Conservation (phyloP, 2,329 filamentous ascomycete genomes). For the Lachnellula subtilissima region DNA sequence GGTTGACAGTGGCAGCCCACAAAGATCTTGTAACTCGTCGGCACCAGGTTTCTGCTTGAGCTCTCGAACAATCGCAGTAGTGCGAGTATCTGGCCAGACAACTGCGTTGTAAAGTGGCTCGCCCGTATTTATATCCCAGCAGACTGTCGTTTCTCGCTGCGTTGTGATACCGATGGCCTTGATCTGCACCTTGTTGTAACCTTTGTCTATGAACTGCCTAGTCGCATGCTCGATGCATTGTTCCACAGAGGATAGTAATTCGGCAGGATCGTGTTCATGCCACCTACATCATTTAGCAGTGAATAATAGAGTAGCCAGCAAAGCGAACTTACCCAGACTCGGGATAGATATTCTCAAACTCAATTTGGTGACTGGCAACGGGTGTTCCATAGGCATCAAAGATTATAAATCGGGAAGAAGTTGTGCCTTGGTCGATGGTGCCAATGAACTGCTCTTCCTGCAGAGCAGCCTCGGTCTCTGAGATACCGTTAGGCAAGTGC, state of each 20-base stretch:
- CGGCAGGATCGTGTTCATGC: constrained; percentile 79
- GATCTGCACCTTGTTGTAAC: constrained; percentile 64
- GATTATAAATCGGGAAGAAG: constrained; percentile 83
- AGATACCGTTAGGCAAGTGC: constrained; percentile 18
- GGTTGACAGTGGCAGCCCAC: constrained; percentile 74
- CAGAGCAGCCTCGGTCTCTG: constrained; percentile 20
- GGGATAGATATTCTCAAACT: constrained; percentile 80
- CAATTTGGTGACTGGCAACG: constrained; percentile 78
- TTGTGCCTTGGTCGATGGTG: constrained; percentile 87
- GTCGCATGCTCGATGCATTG: constrained; percentile 72
- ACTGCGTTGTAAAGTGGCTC: constrained; percentile 76
- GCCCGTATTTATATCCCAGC: constrained; percentile 74
- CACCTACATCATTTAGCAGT: constrained; percentile 49
- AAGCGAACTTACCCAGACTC: constrained; percentile 67
- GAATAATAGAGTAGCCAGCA: background rate
- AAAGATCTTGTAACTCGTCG: constrained; percentile 61
- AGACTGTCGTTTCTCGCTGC: constrained; percentile 75
- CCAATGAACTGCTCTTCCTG: constrained; percentile 65
- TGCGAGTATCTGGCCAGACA: constrained; percentile 81
- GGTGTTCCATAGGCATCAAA: constrained; percentile 77
- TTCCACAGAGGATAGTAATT: constrained; percentile 68
- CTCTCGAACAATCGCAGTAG: constrained; percentile 65
- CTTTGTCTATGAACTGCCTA: constrained; percentile 61
- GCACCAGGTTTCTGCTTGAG: constrained; percentile 63
- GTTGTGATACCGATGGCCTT: constrained; percentile 72